Conservation (phyloP, 1,284 basidiomycete genomes). For the Coriolopsis trogii region DNA sequence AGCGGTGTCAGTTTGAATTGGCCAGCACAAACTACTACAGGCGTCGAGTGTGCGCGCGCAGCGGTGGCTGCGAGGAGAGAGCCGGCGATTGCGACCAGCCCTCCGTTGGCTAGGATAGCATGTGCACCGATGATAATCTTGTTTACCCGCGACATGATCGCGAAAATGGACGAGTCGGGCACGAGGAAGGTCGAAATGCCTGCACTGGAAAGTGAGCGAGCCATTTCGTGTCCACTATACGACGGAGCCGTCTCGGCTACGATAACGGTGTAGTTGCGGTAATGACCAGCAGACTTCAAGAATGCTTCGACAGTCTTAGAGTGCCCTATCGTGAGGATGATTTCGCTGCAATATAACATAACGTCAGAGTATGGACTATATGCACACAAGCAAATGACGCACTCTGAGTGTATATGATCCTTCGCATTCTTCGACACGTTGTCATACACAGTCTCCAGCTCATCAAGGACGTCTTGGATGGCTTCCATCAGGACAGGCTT, state of each 20-base stretch:
- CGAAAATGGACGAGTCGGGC: slow-evolving; percentile 94
- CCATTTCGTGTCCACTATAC: slow-evolving; percentile 88
- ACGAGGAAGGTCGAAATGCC: slow-evolving; percentile 94
- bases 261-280: slow-evolving; percentile 95
- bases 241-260: slow-evolving; percentile 94
- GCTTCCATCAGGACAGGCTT: slow-evolving; percentile 88
- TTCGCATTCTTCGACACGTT: slow-evolving; percentile 93
- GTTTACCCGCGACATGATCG: slow-evolving; percentile 95
- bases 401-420: slow-evolving; percentile 98
- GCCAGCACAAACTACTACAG: slow-evolving; percentile 92
- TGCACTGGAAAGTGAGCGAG: slow-evolving; percentile 72
- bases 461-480: slow-evolving; percentile 92
- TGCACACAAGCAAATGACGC: slow-evolving; percentile 33
- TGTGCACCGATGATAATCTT: slow-evolving; percentile 96
- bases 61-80: slow-evolving; percentile 86
- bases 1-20: slow-evolving; percentile 96
- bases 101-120: slow-evolving; percentile 93
- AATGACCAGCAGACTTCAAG: slow-evolving; percentile 87
- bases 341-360: slow-evolving; percentile 64
- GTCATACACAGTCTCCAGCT: slow-evolving; percentile 94
- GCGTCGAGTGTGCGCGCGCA: slow-evolving; percentile 90
- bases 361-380: background rate
- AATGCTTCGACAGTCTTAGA: slow-evolving; percentile 95
- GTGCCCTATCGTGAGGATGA: slow-evolving; percentile 94
- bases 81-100: slow-evolving; percentile 89